phyloP scores from a whole-genome alignment of 345 rosid species.

The Passiflora organensis region DNA sequence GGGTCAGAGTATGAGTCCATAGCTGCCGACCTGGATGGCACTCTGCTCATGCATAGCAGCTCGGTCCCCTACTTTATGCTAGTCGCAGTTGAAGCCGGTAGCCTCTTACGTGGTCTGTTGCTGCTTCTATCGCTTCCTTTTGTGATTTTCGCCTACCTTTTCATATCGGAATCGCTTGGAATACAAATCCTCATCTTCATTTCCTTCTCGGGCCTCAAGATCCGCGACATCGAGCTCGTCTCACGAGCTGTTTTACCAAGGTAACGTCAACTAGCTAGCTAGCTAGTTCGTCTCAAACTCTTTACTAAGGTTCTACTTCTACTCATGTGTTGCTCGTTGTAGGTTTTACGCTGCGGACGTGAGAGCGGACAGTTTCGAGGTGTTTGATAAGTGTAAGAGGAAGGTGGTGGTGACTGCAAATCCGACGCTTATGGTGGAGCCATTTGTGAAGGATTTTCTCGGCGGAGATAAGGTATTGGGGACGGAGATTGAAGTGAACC shows the following conservation, averaged over 20 bases:
- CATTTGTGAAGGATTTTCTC: conserved; percentile 81
- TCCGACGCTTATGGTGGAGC: conserved; percentile 86
- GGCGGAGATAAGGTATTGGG: conserved; percentile 89
- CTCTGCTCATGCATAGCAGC: conserved; percentile 71
- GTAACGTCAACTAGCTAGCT: too few relatives aligned
- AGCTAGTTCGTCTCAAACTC: too few relatives aligned
- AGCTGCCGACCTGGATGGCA: conserved; percentile 94
- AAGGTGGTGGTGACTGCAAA: conserved; percentile 96
- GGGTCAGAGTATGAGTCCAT: conserved; percentile 49
- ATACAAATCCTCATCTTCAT: conserved; percentile 85
- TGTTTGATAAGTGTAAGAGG: conserved; percentile 76
- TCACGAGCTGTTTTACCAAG: conserved; percentile 89
- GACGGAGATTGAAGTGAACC: conserved; percentile 88
- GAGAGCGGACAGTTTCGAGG: conserved; percentile 72
- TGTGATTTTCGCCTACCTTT: conserved; percentile 57
- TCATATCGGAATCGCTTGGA: conserved; percentile 78
- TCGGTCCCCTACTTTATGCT: conserved; percentile 93
- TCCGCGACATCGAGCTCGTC: conserved; percentile 82
- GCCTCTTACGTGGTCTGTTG: conserved; percentile 72
- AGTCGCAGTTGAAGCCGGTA: conserved; percentile 83
- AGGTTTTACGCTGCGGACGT: conserved; percentile 93
- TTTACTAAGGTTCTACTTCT: too few relatives aligned
- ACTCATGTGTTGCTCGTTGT: background rate
- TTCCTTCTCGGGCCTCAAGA: conserved; percentile 72
- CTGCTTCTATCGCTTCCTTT: conserved; percentile 72